Evolutionary conservation across 257 asterid genomes (phyloP).

Genomic region (Solanum sitiens): DNA sequence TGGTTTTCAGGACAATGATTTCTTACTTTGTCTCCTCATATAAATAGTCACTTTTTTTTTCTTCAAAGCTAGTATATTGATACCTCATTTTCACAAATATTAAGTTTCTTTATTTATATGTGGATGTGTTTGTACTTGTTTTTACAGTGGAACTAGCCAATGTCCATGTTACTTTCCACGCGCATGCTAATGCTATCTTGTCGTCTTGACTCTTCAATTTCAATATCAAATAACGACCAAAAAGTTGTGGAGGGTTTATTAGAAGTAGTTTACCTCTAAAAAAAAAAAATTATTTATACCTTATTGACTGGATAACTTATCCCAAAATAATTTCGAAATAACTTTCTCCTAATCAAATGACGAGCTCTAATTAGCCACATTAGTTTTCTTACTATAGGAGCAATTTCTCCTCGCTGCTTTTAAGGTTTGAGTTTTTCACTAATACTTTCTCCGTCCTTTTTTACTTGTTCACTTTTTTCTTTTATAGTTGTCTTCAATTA

Average conservation of each 20-base stretch:
- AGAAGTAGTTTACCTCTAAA: not conserved
- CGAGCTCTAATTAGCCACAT: too few species aligned
- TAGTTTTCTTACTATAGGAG: not conserved
- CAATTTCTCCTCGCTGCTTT: not conserved
- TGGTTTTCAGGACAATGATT: not conserved
- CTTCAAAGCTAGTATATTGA: not conserved
- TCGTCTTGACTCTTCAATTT: not conserved
- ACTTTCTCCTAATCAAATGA: not conserved
- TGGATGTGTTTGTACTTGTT: not conserved
- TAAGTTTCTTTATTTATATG: not conserved
- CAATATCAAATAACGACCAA: not conserved
- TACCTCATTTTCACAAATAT: not conserved
- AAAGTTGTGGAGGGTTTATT: not conserved
- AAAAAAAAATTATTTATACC: too few species aligned
- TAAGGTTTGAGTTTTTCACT: not conserved
- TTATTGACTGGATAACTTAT: too few species aligned
- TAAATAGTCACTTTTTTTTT: not conserved
- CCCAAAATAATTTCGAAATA: too few species aligned
- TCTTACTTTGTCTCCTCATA: not conserved
- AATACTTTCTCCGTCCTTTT: rapidly evolving
- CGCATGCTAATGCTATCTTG: not conserved
- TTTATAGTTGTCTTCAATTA: too few species aligned
- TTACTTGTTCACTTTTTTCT: too few species aligned
- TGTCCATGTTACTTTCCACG: not conserved
- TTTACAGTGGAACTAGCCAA: not conserved